These are phyloP conservation scores for Notholithocarpus densiflorus DNA, from an alignment of 306 rosid genomes.

Conservation along the genomic window DNA sequence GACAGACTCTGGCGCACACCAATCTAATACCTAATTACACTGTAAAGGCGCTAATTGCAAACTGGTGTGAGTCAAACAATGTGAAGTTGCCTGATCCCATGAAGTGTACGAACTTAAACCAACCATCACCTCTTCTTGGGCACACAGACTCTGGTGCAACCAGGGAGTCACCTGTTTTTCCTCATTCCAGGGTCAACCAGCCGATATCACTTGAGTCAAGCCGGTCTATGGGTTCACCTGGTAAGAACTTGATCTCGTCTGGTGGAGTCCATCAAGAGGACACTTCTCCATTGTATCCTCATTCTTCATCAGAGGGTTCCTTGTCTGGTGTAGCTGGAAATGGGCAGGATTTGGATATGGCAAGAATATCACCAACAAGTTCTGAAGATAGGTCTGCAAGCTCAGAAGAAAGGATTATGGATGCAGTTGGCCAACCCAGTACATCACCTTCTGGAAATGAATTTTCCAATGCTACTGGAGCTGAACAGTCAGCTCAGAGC, in stretches of 20 bases:
- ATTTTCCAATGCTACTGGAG: conserved; percentile 39
- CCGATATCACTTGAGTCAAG: conserved; percentile 60
- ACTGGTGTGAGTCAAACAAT: conserved; percentile 86
- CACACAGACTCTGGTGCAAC: conserved; percentile 51
- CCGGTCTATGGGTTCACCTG: conserved; percentile 56
- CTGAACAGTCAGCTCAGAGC: conserved; percentile 46
- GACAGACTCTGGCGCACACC: conserved; percentile 81
- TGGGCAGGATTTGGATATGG: conserved; percentile 53
- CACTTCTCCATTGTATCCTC: conserved; percentile 73
- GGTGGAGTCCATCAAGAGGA: conserved; percentile 49
- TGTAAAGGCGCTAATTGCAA: conserved; percentile 83
- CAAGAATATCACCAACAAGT: conserved; percentile 40
- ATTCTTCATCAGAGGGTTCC: conserved; percentile 74
- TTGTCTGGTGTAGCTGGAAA: conserved; percentile 43
- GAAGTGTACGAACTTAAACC: conserved; percentile 44
- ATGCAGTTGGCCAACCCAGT: conserved; percentile 51
- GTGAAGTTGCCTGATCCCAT: conserved; percentile 73
- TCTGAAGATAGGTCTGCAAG: conserved; percentile 63
- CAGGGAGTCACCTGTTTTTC: conserved; percentile 51
- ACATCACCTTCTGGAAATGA: conserved; percentile 59
- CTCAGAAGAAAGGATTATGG: conserved; percentile 57
- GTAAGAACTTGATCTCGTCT: conserved; percentile 39
- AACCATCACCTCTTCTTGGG: conserved; percentile 56
- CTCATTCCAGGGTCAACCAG: conserved; percentile 55
- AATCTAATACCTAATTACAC: conserved; percentile 77